Evolutionary conservation across 2,329 filamentous ascomycete species (phyloP).

Genomic region (Penicillium digitatum): DNA sequence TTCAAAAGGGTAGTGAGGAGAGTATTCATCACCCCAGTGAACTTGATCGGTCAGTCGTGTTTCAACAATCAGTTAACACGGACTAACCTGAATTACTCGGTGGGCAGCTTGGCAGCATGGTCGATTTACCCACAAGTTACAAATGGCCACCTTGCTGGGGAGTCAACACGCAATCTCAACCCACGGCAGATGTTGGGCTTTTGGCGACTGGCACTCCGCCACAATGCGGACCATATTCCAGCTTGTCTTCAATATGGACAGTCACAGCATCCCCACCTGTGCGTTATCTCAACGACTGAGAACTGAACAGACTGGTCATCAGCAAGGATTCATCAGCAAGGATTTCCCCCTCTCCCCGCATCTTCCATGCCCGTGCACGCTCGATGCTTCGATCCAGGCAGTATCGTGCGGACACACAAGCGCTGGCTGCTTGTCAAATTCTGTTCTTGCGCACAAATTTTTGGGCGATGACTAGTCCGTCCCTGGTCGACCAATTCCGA

Average conservation of each 20-base stretch:
- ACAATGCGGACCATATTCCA: slow-evolving; percentile 55
- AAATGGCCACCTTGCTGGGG: slow-evolving; percentile 62
- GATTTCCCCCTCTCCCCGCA: slow-evolving; percentile 24
- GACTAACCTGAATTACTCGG: slow-evolving; percentile 54
- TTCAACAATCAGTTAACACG: neutral
- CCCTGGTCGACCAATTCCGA: slow-evolving; percentile 53
- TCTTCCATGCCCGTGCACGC: slow-evolving; percentile 52
- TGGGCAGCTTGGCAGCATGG: slow-evolving; percentile 60
- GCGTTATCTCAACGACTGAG: slow-evolving; percentile 58
- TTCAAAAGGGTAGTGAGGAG: slow-evolving; percentile 58
- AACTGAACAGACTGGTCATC: slow-evolving; percentile 62
- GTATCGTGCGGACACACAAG: slow-evolving; percentile 49
- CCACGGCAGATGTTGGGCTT: slow-evolving; percentile 36
- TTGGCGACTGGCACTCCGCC: slow-evolving; percentile 28
- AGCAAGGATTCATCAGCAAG: slow-evolving; percentile 35
- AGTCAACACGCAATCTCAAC: slow-evolving; percentile 55
- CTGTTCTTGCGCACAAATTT: slow-evolving; percentile 65
- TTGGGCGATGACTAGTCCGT: slow-evolving; percentile 58
- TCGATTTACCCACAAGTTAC: slow-evolving; percentile 62
- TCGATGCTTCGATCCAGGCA: slow-evolving; percentile 56
- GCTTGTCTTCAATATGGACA: slow-evolving; percentile 60
- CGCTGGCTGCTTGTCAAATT: slow-evolving; percentile 60
- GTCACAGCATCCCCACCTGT: slow-evolving; percentile 59
- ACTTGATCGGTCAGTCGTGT: slow-evolving; percentile 28
- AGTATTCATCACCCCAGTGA: slow-evolving; percentile 58